Evolutionary conservation across 2,329 filamentous ascomycete genomes (phyloP).

Genomic region (Epichloe hybrida): DNA sequence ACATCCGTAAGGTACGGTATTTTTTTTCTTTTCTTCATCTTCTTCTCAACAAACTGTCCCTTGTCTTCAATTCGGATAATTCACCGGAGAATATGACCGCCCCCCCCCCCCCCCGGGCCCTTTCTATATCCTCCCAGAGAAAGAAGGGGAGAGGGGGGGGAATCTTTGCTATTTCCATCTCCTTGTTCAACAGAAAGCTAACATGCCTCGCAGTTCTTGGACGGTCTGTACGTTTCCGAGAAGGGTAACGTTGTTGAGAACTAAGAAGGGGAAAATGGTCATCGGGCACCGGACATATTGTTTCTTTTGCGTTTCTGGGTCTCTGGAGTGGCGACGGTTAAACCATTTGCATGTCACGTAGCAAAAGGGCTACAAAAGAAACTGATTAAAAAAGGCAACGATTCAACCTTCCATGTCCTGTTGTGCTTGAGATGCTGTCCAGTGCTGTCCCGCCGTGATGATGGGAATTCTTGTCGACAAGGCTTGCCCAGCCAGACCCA

Average conservation of each 20-base stretch:
- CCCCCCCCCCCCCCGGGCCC: too few relatives aligned
- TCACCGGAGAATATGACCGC: not conserved
- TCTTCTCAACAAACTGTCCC: not conserved
- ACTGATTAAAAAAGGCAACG: slow-evolving; percentile 25
- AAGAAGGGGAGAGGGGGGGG: too few relatives aligned
- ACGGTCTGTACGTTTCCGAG: slow-evolving; percentile 99
- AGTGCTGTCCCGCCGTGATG: not conserved
- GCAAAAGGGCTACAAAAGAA: slow-evolving; percentile 32
- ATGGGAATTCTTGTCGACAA: too few relatives aligned
- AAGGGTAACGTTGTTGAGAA: slow-evolving; percentile 84
- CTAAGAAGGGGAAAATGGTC: slow-evolving; percentile 17
- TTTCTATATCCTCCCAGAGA: too few relatives aligned
- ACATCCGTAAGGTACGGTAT: slow-evolving; percentile 86
- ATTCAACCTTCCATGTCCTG: slow-evolving; percentile 14
- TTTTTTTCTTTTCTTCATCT: not conserved
- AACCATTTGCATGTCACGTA: slow-evolving; percentile 47
- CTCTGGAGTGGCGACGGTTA: slow-evolving; percentile 50
- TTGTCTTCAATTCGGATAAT: not conserved
- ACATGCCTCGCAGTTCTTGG: slow-evolving; percentile 63
- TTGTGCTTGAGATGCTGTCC: not conserved
- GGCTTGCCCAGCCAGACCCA: too few relatives aligned
- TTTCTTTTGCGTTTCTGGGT: slow-evolving; percentile 48
- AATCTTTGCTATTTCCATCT: too few relatives aligned
- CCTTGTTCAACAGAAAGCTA: slow-evolving; percentile 5
- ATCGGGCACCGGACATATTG: slow-evolving; percentile 27